Conservation (phyloP, 257 asterid genomes). For the Solanum tarapatanum region DNA sequence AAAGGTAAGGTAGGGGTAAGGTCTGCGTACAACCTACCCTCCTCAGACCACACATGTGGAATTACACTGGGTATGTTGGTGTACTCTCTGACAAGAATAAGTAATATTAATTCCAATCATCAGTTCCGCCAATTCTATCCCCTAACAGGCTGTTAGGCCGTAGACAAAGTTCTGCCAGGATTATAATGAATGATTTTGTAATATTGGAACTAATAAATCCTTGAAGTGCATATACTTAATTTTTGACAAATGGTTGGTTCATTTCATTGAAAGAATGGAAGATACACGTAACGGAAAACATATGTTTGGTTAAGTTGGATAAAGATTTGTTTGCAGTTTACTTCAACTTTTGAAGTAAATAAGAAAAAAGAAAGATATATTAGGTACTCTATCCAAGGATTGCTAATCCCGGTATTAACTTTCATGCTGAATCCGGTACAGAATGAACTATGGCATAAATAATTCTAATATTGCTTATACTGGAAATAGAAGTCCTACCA, state of each 20-base stretch:
- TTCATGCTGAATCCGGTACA: not conserved
- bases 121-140: not conserved
- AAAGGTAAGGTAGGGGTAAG: not conserved
- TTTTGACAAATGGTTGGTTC: not conserved
- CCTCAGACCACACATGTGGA: not conserved
- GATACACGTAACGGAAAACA: not conserved
- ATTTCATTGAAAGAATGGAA: not conserved
- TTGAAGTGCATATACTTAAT: not conserved
- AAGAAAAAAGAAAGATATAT: not conserved
- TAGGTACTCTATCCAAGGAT: not conserved
- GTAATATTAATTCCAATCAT: not conserved
- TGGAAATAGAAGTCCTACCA: not conserved
- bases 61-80: not conserved
- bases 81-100: not conserved
- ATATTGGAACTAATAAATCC: not conserved
- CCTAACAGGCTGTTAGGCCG: not conserved
- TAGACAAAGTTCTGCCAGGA: not conserved
- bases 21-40: not conserved
- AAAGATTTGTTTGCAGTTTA: not conserved
- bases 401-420: not conserved
- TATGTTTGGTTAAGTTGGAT: not conserved
- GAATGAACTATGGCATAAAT: not conserved
- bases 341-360: not conserved
- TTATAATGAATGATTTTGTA: not conserved
- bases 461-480: not conserved